phyloP scores from a whole-genome alignment of 805 yeast species.

The Pichia cabralensis region DNA sequence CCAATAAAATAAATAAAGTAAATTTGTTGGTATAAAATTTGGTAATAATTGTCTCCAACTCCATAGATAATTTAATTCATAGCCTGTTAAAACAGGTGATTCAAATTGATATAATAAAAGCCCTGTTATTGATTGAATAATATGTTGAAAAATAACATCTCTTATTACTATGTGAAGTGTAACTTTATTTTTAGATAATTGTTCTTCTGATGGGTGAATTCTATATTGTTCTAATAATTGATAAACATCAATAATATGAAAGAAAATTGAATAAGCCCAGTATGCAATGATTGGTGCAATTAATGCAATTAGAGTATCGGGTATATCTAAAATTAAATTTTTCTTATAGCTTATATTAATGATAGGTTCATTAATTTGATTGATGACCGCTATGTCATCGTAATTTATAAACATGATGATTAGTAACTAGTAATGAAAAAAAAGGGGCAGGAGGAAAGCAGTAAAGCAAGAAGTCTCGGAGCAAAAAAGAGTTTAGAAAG shows the following conservation, averaged over 20 bases:
- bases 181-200: constrained; percentile 65
- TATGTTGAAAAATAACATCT: constrained; percentile 80
- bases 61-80: constrained; percentile 41
- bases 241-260: constrained; percentile 64
- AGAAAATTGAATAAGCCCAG: constrained; percentile 69
- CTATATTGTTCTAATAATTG: constrained; percentile 75
- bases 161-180: constrained; percentile 55
- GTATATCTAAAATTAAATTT: constrained; percentile 1
- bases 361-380: constrained; percentile 1
- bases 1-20: constrained; percentile 45
- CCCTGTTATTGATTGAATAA: constrained; percentile 73
- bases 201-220: constrained; percentile 89
- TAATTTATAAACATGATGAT: no score
- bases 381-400: background rate
- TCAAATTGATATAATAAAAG: constrained; percentile 45
- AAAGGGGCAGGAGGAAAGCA: no score
- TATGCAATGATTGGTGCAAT: constrained; percentile 72
- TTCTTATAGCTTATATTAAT: background rate
- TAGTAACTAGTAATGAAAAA: no score
- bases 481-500: no score
- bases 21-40: constrained; percentile 33
- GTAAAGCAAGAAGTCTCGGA: no score
- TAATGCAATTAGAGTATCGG: constrained; percentile 34
- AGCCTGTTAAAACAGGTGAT: constrained; percentile 41
- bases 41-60: constrained; percentile 27